phyloP scores from a whole-genome alignment of 495 filamentous ascomycete genomes.

The Talaromyces ruber region DNA sequence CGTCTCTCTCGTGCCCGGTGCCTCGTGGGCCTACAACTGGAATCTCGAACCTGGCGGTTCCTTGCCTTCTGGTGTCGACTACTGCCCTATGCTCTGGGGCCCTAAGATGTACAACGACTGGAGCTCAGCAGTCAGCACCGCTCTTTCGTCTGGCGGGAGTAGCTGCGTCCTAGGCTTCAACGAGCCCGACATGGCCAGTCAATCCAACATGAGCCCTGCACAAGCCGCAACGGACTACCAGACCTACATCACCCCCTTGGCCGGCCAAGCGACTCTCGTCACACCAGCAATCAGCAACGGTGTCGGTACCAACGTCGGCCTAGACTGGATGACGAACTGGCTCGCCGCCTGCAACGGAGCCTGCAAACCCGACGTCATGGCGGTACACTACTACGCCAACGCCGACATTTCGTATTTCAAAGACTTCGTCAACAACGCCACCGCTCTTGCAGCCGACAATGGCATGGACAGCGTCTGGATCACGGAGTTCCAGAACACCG shows the following conservation, averaged over 20 bases:
- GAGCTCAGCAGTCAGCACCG: conserved; percentile 45
- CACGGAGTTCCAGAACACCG: conserved; percentile 63
- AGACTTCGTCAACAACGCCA: conserved; percentile 44
- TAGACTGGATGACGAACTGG: conserved; percentile 55
- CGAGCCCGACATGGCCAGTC: conserved; percentile 64
- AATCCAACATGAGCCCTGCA: conserved; percentile 56
- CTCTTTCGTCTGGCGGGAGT: conserved; percentile 50
- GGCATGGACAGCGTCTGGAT: conserved; percentile 60
- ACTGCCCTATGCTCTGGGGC: conserved; percentile 72
- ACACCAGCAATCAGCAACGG: conserved; percentile 74
- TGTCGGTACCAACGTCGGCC: conserved; percentile 34
- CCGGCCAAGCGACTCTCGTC: conserved; percentile 57
- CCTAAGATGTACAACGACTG: conserved; percentile 49
- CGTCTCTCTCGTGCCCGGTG: conserved; percentile 29
- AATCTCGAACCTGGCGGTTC: conserved; percentile 30
- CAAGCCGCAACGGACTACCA: conserved; percentile 54
- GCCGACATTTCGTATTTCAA: conserved; percentile 43
- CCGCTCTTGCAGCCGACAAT: conserved; percentile 31
- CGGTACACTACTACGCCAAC: conserved; percentile 64
- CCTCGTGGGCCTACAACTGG: conserved; percentile 82
- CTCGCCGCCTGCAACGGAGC: conserved; percentile 43
- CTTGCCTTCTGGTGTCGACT: conserved; percentile 44
- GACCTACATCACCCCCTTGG: conserved; percentile 61
- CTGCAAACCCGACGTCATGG: conserved; percentile 57
- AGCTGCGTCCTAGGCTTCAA: conserved; percentile 72